These are phyloP conservation scores for Durotheca rogersii DNA, from an alignment of 495 filamentous ascomycete genomes.

Conservation along the genomic window DNA sequence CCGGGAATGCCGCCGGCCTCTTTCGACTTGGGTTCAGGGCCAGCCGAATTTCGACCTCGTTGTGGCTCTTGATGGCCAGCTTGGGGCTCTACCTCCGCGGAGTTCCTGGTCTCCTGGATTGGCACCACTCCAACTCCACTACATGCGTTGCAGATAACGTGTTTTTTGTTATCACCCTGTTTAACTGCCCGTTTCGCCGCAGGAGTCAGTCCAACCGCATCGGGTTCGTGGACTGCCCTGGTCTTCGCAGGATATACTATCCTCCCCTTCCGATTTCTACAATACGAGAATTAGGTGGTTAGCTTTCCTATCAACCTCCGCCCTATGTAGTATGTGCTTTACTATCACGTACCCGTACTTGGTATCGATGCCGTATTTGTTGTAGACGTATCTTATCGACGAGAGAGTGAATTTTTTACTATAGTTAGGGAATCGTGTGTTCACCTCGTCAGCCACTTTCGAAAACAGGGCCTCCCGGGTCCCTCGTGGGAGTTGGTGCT, in stretches of 20 bases:
- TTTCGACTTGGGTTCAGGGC: background rate
- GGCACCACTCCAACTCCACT: background rate
- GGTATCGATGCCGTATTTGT: slow-evolving; percentile 6
- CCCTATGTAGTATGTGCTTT: background rate
- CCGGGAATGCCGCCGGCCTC: background rate
- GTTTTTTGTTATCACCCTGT: background rate
- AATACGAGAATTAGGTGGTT: background rate
- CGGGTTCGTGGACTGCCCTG: background rate
- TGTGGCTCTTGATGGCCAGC: background rate
- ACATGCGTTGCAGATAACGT: background rate
- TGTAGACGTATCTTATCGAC: slow-evolving; percentile 14
- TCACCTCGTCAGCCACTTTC: background rate
- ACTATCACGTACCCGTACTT: background rate
- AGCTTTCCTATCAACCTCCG: background rate
- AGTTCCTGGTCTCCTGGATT: background rate
- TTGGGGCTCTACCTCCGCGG: background rate
- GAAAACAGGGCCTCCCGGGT: background rate
- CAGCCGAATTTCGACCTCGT: background rate
- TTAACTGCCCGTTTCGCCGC: background rate
- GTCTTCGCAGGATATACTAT: background rate
- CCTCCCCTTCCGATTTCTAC: background rate
- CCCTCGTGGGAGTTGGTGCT: slow-evolving; percentile 1
- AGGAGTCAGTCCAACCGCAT: background rate
- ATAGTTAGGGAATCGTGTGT: background rate
- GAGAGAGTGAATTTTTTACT: no score